Evolutionary conservation across 352 stramenopile species (phyloP), one percentile per base, ranked within the genome.

Genomic region (Globisporangium uncinulatum): DNA sequence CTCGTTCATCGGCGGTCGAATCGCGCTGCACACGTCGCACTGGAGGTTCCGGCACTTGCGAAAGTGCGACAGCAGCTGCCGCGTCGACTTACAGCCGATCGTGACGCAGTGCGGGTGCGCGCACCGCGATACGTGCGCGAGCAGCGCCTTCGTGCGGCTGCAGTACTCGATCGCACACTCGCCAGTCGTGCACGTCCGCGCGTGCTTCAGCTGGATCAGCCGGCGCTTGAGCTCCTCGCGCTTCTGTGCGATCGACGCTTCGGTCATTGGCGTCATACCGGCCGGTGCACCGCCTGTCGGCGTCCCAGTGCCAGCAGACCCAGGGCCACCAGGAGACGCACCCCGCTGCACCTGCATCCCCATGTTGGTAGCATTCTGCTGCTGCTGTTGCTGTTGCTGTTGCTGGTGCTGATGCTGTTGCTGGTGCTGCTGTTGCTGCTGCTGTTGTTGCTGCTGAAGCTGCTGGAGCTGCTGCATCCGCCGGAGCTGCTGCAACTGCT

Each of bases 1-100:
- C 44, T 92, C 82, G 50, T 92, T 92, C 81, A 93, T 93, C 3
- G 80, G 85, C n/a, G 85, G 84, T 20, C 85, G 81, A 62, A 95
- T 95, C 34, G 85, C 85, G 51, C 79, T 92, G 60, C 85, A 95
- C 1, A 95, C 85, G 54, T 95, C 83, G 42, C 85, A 95, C 52
- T 92, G 79, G 32, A 95, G 70, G 58, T 95, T 92, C 34, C 85
- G 76, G 54, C 85, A 95, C 63, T 95, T 95, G 29, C 85, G 79
- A 56, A 93, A 95, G 58, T 95, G 85, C 19, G 85, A 95, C 3
- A 95, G 67, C 54, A 95, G 62, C 56, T 94, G 85, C 6, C 85
- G 74, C 24, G 85, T 95, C 21, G 85, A 95, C 60, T 95, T 95
- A 63, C 85, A 95, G 1, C 85, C 85, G 47, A 95, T 86, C 6